Evolutionary conservation across 2,329 filamentous ascomycete genomes (phyloP).

Genomic region (Diaporthe citriasiana): DNA sequence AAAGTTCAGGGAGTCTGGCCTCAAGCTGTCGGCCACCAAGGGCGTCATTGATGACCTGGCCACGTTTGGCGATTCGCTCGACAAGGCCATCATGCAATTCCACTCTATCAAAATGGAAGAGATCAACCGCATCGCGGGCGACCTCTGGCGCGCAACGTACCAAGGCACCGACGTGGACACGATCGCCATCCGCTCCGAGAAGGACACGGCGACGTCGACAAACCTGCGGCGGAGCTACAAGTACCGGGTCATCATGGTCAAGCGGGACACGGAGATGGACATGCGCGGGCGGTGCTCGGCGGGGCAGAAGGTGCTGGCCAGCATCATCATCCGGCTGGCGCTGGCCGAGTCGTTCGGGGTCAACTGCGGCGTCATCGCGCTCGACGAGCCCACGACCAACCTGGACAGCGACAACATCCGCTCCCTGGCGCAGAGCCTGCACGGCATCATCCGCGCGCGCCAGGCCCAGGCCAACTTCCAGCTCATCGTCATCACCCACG

Average conservation of each 20-base stretch:
- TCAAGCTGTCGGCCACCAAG: conserved; percentile 91
- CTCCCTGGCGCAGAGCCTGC: conserved; percentile 85
- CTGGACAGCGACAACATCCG: conserved; percentile 96
- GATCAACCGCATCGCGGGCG: conserved; percentile 93
- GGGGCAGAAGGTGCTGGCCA: conserved; percentile 95
- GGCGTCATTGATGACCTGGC: conserved; percentile 92
- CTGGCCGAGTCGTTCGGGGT: conserved; percentile 96
- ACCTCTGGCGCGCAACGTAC: conserved; percentile 98
- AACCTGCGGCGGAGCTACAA: conserved; percentile 89
- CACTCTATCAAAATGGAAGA: conserved; percentile 98
- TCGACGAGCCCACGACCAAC: conserved; percentile 98
- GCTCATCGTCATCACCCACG: conserved; percentile 98
- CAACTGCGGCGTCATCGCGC: conserved; percentile 94
- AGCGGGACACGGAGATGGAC: conserved; percentile 97
- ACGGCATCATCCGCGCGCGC: conserved; percentile 87
- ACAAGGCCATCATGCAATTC: conserved; percentile 98
- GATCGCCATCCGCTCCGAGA: conserved; percentile 94
- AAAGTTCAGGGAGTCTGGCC: conserved; percentile 88
- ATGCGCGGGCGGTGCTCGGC: conserved; percentile 98
- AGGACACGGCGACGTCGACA: conserved; percentile 69
- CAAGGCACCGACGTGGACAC: conserved; percentile 97
- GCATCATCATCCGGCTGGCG: conserved; percentile 96
- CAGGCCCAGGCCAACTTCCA: conserved; percentile 95
- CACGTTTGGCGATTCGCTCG: conserved; percentile 85
- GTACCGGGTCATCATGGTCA: conserved; percentile 98